These are phyloP conservation scores for Picea abies DNA, from an alignment of 83 land plant genomes.

Conservation along the genomic window DNA sequence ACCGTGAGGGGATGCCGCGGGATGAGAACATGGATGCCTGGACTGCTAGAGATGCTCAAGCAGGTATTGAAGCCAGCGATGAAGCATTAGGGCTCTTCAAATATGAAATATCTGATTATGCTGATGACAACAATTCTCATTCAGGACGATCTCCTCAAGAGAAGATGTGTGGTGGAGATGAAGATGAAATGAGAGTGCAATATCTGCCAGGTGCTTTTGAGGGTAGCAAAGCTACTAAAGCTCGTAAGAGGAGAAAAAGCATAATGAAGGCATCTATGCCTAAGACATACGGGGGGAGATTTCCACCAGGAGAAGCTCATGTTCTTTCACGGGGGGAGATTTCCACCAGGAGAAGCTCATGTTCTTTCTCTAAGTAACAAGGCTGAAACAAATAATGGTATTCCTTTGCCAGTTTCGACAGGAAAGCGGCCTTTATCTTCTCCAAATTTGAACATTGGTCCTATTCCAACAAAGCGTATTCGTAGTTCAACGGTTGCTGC, in stretches of 20 bases:
- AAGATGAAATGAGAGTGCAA: constrained; percentile 59
- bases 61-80: constrained; percentile 30
- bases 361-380: constrained; percentile 31
- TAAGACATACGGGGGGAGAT: constrained; percentile 31
- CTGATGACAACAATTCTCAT: constrained; percentile 24
- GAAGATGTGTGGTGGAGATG: constrained; percentile 54
- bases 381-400: constrained; percentile 15
- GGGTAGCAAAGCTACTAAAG: constrained; percentile 46
- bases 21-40: constrained; percentile 27
- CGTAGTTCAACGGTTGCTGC: constrained; percentile 70
- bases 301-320: constrained; percentile 33
- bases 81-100: constrained; percentile 20
- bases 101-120: constrained; percentile 12
- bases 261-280: constrained; percentile 33
- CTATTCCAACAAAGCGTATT: constrained; percentile 87
- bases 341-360: constrained; percentile 33
- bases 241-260: constrained; percentile 62
- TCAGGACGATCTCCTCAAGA: constrained; percentile 41
- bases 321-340: constrained; percentile 32
- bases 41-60: constrained; percentile 26
- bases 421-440: constrained; percentile 56
- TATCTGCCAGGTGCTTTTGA: constrained; percentile 51
- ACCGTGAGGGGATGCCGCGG: constrained; percentile 20
- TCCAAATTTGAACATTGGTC: constrained; percentile 45
- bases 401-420: constrained; percentile 27